Evolutionary conservation across 202 grass and related monocot species (phyloP).

Genomic region (Schoenoplectus tabernaemontani): DNA sequence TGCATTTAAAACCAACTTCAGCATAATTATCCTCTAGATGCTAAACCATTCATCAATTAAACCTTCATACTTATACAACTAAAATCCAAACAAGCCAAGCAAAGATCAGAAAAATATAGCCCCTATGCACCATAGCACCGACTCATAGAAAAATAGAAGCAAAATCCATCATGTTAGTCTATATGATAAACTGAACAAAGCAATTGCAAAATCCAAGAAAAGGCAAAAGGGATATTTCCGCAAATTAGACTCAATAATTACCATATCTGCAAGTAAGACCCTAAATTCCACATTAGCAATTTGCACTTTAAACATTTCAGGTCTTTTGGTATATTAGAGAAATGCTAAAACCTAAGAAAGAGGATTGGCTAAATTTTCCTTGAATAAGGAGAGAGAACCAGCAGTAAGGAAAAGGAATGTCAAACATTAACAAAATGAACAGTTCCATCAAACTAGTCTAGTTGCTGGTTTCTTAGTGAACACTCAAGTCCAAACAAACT

Average conservation of each 20-base stretch:
- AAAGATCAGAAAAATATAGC: neutral
- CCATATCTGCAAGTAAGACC: neutral
- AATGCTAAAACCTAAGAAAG: neutral
- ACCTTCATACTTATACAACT: neutral
- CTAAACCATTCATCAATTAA: too few species aligned
- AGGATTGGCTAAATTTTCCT: neutral
- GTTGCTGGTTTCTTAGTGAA: neutral
- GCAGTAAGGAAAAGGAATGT: conserved; percentile 12
- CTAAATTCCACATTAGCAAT: neutral
- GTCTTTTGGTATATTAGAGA: neutral
- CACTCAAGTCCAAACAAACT: conserved; percentile 17
- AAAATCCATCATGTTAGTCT: neutral
- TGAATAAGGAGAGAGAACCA: neutral
- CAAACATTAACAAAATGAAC: neutral
- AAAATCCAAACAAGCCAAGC: neutral
- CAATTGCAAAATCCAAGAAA: neutral
- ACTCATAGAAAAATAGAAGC: neutral
- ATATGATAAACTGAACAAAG: neutral
- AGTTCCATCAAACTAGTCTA: neutral
- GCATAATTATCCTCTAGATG: neutral
- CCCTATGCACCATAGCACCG: neutral
- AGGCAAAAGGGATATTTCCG: neutral
- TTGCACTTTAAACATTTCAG: neutral
- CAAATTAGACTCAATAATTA: neutral
- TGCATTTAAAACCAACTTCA: neutral